Base-by-base conservation (phyloP, 441 rosid species). In the Pelargonium myrrhifolium region DNA sequence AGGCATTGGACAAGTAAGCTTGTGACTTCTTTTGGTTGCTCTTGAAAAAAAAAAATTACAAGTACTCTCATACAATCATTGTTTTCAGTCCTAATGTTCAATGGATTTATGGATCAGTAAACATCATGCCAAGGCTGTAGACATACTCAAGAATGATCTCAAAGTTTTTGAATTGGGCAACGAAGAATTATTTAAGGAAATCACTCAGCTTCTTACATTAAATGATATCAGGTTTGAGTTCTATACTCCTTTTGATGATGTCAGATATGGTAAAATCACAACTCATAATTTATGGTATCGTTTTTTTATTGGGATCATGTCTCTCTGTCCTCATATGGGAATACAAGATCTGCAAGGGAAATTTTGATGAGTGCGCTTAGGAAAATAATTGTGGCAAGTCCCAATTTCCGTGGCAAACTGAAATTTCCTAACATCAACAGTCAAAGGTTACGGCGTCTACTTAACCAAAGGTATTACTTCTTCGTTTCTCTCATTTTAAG, bases 121-220 rank as follows among this genome's bases (percentile, higher is more conserved):
- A 22, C 90, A 89, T 64, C 93, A 89, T 20, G 80, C 88, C 24
- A 84, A 82, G 70, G 96, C 87, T 0, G 90, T 89, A 67, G 90
- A 89, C 0, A 80, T 89, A 74, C 81, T 89, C 74, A 87, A 86
- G 64, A 89, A 86, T 83, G 96, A 89, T 69, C 77, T 89, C 79
- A 89, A 87, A 72, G 96, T 80, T 18, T 89, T 89, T 77, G 77
- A 92, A 0, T 80, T 89, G 43, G 87, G 87, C 74, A 87, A 89
- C 69, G 93, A 87, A 71, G 96, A 89, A 7, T 86, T 89, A 42
- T 87, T 86, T 71, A 89, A 89, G 74, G 96, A 89, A 79, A 89
- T 89, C 61, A 89, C 96, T 0, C 96, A 87, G 70, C 74, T 89
- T 6, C 72, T 89, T 65, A 84, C 93, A 0, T 72, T 87, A 81